Evolutionary conservation across 2,329 filamentous ascomycete species (phyloP).

Genomic region (Xenosphaeropsis pyriputrescens): DNA sequence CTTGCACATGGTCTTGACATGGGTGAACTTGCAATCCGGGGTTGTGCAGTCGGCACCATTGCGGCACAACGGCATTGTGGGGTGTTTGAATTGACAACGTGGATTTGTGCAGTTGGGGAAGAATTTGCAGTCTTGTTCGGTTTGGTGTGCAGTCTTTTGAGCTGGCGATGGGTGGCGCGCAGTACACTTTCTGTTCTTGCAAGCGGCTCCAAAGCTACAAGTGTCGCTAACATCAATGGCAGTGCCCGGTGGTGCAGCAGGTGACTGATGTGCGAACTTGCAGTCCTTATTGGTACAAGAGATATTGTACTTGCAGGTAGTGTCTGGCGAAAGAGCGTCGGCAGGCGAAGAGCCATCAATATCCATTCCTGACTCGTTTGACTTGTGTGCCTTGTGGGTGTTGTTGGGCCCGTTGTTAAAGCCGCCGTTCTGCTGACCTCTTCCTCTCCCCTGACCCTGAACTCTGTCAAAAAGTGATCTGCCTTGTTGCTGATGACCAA

Average conservation of each 20-base stretch:
- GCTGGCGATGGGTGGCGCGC: constrained; percentile 87
- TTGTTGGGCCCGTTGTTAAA: constrained; percentile 6
- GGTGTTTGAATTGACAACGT: constrained; percentile 79
- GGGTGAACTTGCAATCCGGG: constrained; percentile 77
- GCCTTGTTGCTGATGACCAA: constrained; percentile 23
- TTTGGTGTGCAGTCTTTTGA: constrained; percentile 61
- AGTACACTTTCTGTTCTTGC: constrained; percentile 91
- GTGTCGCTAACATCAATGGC: constrained; percentile 66
- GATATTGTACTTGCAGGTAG: constrained; percentile 79
- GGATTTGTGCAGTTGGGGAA: constrained; percentile 85
- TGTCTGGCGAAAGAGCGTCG: constrained; percentile 47
- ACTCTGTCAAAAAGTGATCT: constrained; percentile 66
- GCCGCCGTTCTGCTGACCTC: constrained; percentile 8
- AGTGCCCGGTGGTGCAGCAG: constrained; percentile 65
- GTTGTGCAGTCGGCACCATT: constrained; percentile 82
- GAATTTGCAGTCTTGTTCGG: constrained; percentile 79
- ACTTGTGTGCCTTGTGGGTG: constrained; percentile 7
- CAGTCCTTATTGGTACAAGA: constrained; percentile 81
- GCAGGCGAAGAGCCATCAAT: constrained; percentile 46
- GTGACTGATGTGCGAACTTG: constrained; percentile 87
- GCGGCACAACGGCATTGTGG: constrained; percentile 71
- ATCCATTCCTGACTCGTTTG: constrained; percentile 28
- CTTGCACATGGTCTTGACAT: constrained; percentile 72
- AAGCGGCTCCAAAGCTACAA: constrained; percentile 78
- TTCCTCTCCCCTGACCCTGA: constrained; percentile 23